Percentiles rank a stretch among this genome's conserved stretches.
Evolutionary conservation across 1,139 yeast genomes (phyloP).

Genomic region (Citeromyces siamensis): DNA sequence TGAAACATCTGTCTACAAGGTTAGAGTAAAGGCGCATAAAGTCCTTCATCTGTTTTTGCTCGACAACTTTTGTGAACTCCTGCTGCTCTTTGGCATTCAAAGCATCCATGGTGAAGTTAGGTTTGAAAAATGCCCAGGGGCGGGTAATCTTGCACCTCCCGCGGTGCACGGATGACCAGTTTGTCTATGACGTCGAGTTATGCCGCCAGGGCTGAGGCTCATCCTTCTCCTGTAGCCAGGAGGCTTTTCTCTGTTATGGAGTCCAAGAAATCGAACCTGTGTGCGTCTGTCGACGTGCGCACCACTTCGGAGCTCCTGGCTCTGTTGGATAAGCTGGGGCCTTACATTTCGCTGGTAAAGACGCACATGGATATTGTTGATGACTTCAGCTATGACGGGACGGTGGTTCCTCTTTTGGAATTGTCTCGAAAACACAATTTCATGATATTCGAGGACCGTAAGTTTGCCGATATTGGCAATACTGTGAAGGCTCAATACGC

Average conservation of each 20-base stretch:
- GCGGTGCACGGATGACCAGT: not conserved
- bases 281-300: constrained; percentile 92
- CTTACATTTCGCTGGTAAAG: constrained; percentile 82
- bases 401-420: constrained; percentile 60
- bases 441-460: constrained; percentile 88
- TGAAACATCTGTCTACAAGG: constrained; percentile 92
- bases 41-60: constrained; percentile 97
- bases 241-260: constrained; percentile 69
- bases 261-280: constrained; percentile 70
- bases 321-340: constrained; percentile 75
- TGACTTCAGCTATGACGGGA: constrained; percentile 74
- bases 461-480: constrained; percentile 98
- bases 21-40: constrained; percentile 94
- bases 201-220: constrained; percentile 55
- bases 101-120: constrained; percentile 66
- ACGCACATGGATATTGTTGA: constrained; percentile 90
- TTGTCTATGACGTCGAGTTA: constrained; percentile 29
- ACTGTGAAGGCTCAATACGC: constrained; percentile 91
- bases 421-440: constrained; percentile 71
- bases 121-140: too few relatives aligned
- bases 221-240: constrained; percentile 69
- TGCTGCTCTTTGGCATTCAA: constrained; percentile 89
- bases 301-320: constrained; percentile 62
- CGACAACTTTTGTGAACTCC: constrained; percentile 89
- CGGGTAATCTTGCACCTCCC: too few relatives aligned